phyloP scores from a whole-genome alignment of 2,329 filamentous ascomycete species.

The Penicillium griseofulvum region DNA sequence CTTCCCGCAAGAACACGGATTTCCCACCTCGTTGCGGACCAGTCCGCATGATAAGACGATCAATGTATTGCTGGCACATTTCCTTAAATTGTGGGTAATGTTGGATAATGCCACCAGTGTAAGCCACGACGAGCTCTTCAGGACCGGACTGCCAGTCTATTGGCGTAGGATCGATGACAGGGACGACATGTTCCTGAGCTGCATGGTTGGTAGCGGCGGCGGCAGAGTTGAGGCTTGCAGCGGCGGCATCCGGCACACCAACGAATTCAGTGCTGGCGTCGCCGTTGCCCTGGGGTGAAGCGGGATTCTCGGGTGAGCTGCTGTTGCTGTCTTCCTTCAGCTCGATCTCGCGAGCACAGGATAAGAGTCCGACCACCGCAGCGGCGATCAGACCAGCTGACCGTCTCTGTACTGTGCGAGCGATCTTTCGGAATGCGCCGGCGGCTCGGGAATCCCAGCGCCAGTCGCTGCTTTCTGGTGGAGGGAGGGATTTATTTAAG shows the following conservation, averaged over 20 bases:
- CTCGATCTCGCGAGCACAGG: slow-evolving; percentile 65
- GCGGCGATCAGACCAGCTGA: slow-evolving; percentile 74
- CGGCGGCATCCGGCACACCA: slow-evolving; percentile 7
- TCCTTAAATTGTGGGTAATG: slow-evolving; percentile 71
- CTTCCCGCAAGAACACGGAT: slow-evolving; percentile 52
- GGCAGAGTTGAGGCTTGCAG: slow-evolving; percentile 1
- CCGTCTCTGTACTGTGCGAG: slow-evolving; percentile 67
- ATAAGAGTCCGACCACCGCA: slow-evolving; percentile 67
- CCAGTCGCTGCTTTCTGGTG: slow-evolving; percentile 50
- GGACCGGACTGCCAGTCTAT: slow-evolving; percentile 44
- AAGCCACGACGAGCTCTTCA: slow-evolving; percentile 70
- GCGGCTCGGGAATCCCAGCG: slow-evolving; percentile 63
- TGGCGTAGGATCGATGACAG: slow-evolving; percentile 35
- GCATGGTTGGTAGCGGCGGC: slow-evolving; percentile 6
- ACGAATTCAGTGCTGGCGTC: slow-evolving; percentile 16
- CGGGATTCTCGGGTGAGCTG: slow-evolving; percentile 33
- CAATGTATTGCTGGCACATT: slow-evolving; percentile 68
- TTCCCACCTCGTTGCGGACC: slow-evolving; percentile 48
- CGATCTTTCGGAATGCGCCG: slow-evolving; percentile 62
- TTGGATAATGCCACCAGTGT: slow-evolving; percentile 77
- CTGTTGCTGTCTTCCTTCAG: slow-evolving; percentile 40
- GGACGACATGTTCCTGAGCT: slow-evolving; percentile 35
- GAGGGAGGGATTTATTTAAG: slow-evolving; percentile 54
- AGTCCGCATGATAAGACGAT: slow-evolving; percentile 51
- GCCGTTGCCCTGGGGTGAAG: slow-evolving; percentile 30